phyloP scores from a whole-genome alignment of 2,329 filamentous ascomycete genomes.

The Colletotrichum cereale region DNA sequence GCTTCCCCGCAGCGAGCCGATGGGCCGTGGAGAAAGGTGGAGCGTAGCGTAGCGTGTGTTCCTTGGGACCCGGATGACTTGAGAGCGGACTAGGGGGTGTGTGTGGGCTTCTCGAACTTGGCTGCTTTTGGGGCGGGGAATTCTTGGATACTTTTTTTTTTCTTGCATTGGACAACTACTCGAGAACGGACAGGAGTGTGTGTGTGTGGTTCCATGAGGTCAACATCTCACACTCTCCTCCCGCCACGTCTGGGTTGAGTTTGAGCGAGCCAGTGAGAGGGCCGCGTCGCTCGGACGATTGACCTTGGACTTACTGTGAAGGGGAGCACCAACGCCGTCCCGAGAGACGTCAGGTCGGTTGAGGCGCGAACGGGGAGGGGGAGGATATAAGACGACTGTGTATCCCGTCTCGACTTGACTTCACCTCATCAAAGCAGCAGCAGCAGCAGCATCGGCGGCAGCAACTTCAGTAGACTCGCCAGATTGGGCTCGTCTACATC shows the following conservation, averaged over 20 bases:
- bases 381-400: constrained; percentile 29
- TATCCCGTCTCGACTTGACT: constrained; percentile 11
- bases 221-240: constrained; percentile 17
- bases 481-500: background rate
- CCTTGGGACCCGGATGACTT: constrained; percentile 22
- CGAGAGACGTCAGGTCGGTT: constrained; percentile 1
- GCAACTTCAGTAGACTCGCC: background rate
- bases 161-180: constrained; percentile 14
- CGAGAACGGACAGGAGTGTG: too few relatives aligned
- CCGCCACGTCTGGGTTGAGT: constrained; percentile 33
- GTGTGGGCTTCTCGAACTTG: background rate
- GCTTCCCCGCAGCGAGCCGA: constrained; percentile 34
- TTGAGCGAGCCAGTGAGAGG: constrained; percentile 39
- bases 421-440: background rate
- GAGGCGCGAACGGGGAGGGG: background rate
- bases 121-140: background rate
- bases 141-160: background rate
- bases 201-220: constrained; percentile 30
- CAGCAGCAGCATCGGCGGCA: constrained; percentile 7
- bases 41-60: constrained; percentile 11
- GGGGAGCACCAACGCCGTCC: constrained; percentile 15
- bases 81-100: background rate
- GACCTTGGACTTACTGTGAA: constrained; percentile 7
- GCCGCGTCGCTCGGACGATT: background rate
- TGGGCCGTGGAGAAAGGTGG: constrained; percentile 38